phyloP scores from a whole-genome alignment of 2,329 filamentous ascomycete genomes.

The Esteya vermicola region DNA sequence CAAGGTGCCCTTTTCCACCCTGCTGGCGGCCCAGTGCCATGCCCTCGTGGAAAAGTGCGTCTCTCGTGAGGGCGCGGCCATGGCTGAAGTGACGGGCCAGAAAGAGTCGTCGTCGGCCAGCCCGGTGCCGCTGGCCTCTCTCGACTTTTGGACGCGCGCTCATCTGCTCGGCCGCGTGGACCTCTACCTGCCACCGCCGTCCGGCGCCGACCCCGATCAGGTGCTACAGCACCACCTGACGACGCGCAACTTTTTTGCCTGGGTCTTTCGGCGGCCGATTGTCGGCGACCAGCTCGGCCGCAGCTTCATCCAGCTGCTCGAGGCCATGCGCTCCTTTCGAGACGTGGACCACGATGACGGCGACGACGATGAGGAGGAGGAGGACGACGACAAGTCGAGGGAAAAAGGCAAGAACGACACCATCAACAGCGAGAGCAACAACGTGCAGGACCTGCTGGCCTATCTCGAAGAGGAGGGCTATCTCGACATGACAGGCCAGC shows the following conservation, averaged over 20 bases:
- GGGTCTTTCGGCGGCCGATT: constrained; percentile 48
- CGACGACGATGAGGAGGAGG: no score
- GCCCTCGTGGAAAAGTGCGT: constrained; percentile 43
- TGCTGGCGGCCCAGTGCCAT: constrained; percentile 44
- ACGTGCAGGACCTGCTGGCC: constrained; percentile 43
- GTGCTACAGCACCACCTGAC: constrained; percentile 50
- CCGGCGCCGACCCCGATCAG: constrained; percentile 34
- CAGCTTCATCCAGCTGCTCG: constrained; percentile 49
- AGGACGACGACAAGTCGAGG: no score
- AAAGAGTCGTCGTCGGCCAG: background rate
- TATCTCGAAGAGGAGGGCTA: constrained; percentile 62
- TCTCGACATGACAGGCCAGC: constrained; percentile 47
- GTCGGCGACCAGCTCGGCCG: constrained; percentile 53
- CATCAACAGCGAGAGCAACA: constrained; percentile 22
- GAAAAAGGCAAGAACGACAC: no score
- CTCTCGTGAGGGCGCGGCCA: constrained; percentile 16
- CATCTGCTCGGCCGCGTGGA: constrained; percentile 27
- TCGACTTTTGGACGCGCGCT: constrained; percentile 9
- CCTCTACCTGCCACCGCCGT: constrained; percentile 56
- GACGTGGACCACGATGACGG: constrained; percentile 26
- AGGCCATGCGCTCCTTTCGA: constrained; percentile 50
- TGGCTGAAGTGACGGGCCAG: background rate
- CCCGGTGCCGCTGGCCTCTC: constrained; percentile 12
- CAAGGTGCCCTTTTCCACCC: constrained; percentile 41
- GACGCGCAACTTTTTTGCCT: constrained; percentile 65